Base-by-base conservation (phyloP, 2,329 filamentous ascomycete genomes). In the Cordyceps cateniannulata region DNA sequence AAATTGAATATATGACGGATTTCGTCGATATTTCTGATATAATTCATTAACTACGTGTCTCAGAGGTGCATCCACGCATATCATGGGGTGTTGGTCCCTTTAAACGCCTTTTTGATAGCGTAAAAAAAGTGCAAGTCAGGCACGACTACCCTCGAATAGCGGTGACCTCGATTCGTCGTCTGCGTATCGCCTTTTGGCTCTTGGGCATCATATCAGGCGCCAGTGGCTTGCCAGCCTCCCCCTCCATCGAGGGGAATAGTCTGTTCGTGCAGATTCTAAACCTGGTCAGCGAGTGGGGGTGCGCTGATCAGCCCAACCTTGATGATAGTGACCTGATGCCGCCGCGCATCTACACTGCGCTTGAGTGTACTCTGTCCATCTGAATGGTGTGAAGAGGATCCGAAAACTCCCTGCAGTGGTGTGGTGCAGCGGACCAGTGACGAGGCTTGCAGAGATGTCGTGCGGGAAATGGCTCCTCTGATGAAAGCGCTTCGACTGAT, bases 221-320 rank as follows among this genome's bases (percentile, higher is more conserved):
- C 42, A 20, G 53, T 56, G 53, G 53, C 42, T 47, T 56, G 53
- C 53, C 40, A 47, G 53, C 53, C 50, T 53, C 50, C 50, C 35
- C 50, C 35, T 24, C 16, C 24, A 22, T 45, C 3, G n/a, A 45
- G 29, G 22, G 27, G n/a, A 42, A 53, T 27, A 25, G 32, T 20
- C 35, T n/a, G 20, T 42, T 53, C 22, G 25, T 40, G 9, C 29
- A 40, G 42, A 29, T 56, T 35, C 24, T 56, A 22, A 20, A 32
- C 35, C 38, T 32, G 52, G 52, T 55, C 52, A 7, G 14, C 12
- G 42, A 47, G 25, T 35, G 40, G 42, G 53, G 42, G 42, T 20
- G 42, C 27, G 53, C 40, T 47, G 53, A 35, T 42, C 53, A 44
- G 14, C 53, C 42, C 53, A 56, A 18, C 42, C 42, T 47, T 54